phyloP scores from a whole-genome alignment of 345 rosid genomes.

The Erucastrum elatum region DNA sequence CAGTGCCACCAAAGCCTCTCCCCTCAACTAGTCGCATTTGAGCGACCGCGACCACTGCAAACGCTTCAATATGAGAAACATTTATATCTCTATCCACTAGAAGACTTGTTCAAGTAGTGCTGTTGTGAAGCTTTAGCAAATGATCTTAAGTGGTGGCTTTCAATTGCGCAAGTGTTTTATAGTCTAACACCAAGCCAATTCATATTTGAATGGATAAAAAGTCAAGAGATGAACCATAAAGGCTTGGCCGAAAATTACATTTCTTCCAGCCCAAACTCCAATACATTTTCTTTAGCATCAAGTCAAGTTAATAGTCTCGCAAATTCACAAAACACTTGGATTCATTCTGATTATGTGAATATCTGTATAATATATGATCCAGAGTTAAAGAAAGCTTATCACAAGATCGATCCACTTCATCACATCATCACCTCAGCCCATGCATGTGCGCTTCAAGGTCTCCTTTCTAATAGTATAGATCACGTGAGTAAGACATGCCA shows the following conservation, averaged over 20 bases:
- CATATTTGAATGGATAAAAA: neutral
- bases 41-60: constrained; percentile 78
- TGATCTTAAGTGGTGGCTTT: neutral
- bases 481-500: constrained; percentile 34
- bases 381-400: constrained; percentile 4
- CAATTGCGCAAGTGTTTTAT: neutral
- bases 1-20: constrained; percentile 54
- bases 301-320: neutral
- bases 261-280: neutral
- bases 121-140: neutral
- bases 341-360: neutral
- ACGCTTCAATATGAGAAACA: constrained; percentile 49
- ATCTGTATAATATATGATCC: neutral
- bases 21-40: constrained; percentile 87
- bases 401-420: constrained; percentile 21
- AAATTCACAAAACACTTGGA: neutral
- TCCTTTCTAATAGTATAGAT: neutral
- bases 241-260: neutral
- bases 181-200: neutral
- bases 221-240: neutral
- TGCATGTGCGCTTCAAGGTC: constrained; percentile 18
- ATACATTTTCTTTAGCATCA: neutral
- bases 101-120: neutral
- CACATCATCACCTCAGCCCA: neutral
- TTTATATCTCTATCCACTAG: neutral